phyloP scores from a whole-genome alignment of 164 flowering plant genomes.

The Hamamelis virginiana region DNA sequence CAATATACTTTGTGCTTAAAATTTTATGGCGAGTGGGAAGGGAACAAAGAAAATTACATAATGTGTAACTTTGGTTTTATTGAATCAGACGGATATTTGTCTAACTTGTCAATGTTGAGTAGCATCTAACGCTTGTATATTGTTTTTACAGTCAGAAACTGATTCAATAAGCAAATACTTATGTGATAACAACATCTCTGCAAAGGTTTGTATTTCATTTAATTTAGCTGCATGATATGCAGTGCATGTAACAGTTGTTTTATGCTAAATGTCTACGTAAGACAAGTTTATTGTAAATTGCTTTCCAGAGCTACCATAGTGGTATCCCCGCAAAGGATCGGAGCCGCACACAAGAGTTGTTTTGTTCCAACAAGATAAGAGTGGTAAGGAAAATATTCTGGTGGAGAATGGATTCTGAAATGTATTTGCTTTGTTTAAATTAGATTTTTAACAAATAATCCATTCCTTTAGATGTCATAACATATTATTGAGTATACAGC shows the following conservation, averaged over 20 bases:
- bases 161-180: conserved; percentile 76
- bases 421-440: not conserved
- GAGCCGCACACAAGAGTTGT: conserved; percentile 71
- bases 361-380: conserved; percentile 85
- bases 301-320: conserved; percentile 86
- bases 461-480: not conserved
- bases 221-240: not conserved
- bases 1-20: not conserved
- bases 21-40: not conserved
- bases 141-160: conserved; percentile 75
- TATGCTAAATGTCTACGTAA: conserved; percentile 6
- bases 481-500: not conserved
- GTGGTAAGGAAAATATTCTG: conserved; percentile 52
- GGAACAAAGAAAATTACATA: not conserved
- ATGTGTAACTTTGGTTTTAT: not conserved
- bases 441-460: not conserved
- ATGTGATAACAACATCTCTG: conserved; percentile 69
- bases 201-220: conserved; percentile 60
- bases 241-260: not conserved
- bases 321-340: conserved; percentile 81
- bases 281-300: conserved; percentile 9
- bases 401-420: not conserved
- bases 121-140: conserved; percentile 6
- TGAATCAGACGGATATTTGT: not conserved
- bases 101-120: not conserved